A percentile compares a stretch with the other conserved stretches of the same genome.
These are phyloP conservation scores for Pestalotiopsis sp. DNA, from an alignment of 2,329 filamentous ascomycete species.

Conservation along the genomic window DNA sequence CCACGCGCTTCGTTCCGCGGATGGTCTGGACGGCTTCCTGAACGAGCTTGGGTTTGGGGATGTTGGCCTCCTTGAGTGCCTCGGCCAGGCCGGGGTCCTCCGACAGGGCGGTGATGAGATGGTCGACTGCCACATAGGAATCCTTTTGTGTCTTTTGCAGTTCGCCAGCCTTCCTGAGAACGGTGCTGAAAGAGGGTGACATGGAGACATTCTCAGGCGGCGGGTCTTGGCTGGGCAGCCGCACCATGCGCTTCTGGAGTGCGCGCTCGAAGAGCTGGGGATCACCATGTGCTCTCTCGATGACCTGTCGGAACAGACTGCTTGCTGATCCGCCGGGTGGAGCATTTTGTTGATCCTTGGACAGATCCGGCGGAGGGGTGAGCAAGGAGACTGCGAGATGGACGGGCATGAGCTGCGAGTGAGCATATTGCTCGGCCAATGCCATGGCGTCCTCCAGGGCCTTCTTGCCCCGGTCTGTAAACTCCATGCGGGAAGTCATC, in stretches of 20 bases:
- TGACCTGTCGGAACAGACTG: conserved; percentile 91
- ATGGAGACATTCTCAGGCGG: conserved; percentile 87
- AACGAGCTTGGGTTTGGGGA: conserved; percentile 88
- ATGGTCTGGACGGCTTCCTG: conserved; percentile 91
- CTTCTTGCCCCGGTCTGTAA: conserved; percentile 91
- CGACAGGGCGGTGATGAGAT: conserved; percentile 82
- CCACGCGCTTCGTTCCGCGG: conserved; percentile 88
- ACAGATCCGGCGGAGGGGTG: conserved; percentile 73
- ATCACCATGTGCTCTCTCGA: conserved; percentile 93
- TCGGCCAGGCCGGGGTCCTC: conserved; percentile 78
- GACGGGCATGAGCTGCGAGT: conserved; percentile 87
- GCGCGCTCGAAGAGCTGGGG: conserved; percentile 84
- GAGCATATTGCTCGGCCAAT: conserved; percentile 85
- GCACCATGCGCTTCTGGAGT: conserved; percentile 89
- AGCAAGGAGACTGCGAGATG: conserved; percentile 86
- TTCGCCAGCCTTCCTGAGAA: conserved; percentile 83
- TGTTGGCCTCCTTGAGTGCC: conserved; percentile 81
- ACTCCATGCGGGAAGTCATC: conserved; percentile 82
- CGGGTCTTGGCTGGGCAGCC: conserved; percentile 91
- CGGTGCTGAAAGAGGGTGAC: conserved; percentile 78
- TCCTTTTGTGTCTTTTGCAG: conserved; percentile 98
- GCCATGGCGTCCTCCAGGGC: conserved; percentile 86
- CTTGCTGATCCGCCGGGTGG: conserved; percentile 59
- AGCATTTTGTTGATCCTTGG: conserved; percentile 81
- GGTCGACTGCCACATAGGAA: conserved; percentile 90